These are phyloP conservation scores for Exophiala dermatitidis DNA, from an alignment of 2,329 filamentous ascomycete species.

Conservation along the genomic window DNA sequence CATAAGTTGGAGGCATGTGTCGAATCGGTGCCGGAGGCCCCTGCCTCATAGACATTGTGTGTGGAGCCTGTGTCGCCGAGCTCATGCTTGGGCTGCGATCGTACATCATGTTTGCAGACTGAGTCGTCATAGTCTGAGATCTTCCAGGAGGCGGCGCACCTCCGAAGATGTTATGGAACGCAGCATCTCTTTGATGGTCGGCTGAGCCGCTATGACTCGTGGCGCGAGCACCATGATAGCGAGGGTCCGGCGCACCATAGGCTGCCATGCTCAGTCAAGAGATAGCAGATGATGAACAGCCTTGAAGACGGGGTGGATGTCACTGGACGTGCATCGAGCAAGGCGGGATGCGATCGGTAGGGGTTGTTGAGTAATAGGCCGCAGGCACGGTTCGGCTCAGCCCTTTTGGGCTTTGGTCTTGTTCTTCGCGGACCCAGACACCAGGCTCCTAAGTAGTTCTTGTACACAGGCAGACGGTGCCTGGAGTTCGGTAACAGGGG, in stretches of 20 bases:
- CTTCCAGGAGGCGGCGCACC: constrained; percentile 76
- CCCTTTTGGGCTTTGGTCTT: constrained; percentile 4
- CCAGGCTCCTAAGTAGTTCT: neutral
- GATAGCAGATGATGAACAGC: constrained; percentile 21
- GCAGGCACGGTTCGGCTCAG: constrained; percentile 3
- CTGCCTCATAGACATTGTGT: constrained; percentile 38
- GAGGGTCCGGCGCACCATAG: constrained; percentile 55
- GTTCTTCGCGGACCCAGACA: neutral
- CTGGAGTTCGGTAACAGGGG: neutral
- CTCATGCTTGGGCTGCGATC: constrained; percentile 77
- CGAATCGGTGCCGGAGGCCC: constrained; percentile 38
- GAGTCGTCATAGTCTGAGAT: constrained; percentile 90
- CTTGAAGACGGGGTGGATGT: constrained; percentile 4
- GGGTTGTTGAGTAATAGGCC: neutral
- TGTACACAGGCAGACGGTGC: constrained; percentile 3
- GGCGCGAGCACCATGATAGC: constrained; percentile 47
- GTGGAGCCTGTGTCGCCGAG: constrained; percentile 39
- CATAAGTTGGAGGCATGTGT: constrained; percentile 41
- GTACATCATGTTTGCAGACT: constrained; percentile 54
- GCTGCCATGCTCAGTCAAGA: constrained; percentile 50
- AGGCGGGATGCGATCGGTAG: neutral
- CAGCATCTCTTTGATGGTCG: constrained; percentile 73
- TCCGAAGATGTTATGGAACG: constrained; percentile 94
- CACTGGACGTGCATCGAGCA: constrained; percentile 18
- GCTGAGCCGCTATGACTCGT: constrained; percentile 47